Evolutionary conservation across 352 stramenopile species (phyloP), one percentile per base, ranked within the genome.

Genomic region (Pythium brachiatum): DNA sequence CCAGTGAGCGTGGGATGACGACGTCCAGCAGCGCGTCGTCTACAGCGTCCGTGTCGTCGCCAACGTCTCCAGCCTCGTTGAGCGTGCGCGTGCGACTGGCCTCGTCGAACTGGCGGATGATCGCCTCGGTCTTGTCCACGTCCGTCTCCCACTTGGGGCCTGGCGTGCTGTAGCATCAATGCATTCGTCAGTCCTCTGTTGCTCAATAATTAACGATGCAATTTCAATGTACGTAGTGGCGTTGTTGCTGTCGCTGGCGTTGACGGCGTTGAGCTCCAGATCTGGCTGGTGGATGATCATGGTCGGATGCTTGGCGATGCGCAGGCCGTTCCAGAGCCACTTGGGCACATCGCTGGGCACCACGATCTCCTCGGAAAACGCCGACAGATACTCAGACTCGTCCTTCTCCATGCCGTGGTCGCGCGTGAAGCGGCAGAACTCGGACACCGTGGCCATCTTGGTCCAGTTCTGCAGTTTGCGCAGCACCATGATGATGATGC

Each of bases 381-480:
- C 66, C 18, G 84, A 81, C 31, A 95, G 38, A 62, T 92, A 95
- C 69, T 95, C 84, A 36, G 82, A 92, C 62, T 95, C 86, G 60
- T 95, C 81, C 59, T 95, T 95, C 64, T 95, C 86, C 20, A 95
- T 90, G 36, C 76, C 78, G 43, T 95, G 86, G 53, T 95, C 86
- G 29, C 84, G 82, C 50, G 86, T 95, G 55, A 95, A 95, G 31
- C 83, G 88, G 66, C 86, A 95, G 60, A 95, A 95, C 64, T 95
- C 86, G 8, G 83, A 86, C 21, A 92, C 59, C 1, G 79, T 95
- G 12, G 84, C 84, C 29, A 94, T 71, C 56, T 94, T 93, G 50
- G 84, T 93, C 86, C 86, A 95, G 68, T 95, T 92, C 73, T 94
- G 84, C 21, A 95, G 73, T 69, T 94, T 93, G 56, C 86, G 78